Base-by-base conservation (phyloP, 2,329 filamentous ascomycete genomes). In the Curvularia eragrostidis region DNA sequence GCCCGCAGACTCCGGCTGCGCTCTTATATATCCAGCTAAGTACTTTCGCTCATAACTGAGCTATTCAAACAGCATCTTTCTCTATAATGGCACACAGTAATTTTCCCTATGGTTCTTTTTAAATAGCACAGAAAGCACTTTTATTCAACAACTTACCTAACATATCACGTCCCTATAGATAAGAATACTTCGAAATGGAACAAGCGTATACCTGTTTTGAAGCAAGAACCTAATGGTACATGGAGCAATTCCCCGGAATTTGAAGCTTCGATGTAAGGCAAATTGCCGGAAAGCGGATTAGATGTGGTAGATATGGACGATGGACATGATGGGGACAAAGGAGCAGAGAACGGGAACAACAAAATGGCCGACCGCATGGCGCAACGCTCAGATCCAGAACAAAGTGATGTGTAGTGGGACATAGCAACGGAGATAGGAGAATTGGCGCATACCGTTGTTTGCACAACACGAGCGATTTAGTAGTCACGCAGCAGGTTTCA, bases 401-500 rank as follows among this genome's bases (percentile, higher is more conserved):
- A 42, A 42, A 42, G 39, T 42, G 15, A 42, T 23, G 39, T 18
- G 39, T 42, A 42, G 39, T 42, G 2, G 39, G 39, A 42, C 18
- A 42, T 42, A 12, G 42, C 42, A 44, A 44, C 42, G 42, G 23
- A 44, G 23, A 44, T 26, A 44, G 23, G 42, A 44, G 42, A 44
- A 28, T 12, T 44, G 23, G 28, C 2, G 21, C 42, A 44, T 44
- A 44, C 21, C 23, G 13, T 12, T 44, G 42, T 28, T 44, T 44
- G 15, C 42, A 26, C 23, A 44, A 44, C 23, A 28, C 23, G 13
- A 26, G 42, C 42, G 42, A 44, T 44, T 44, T 28, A 44, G 42
- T 26, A 44, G 13, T 28, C 23, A 26, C 42, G 42, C 42, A 44
- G 42, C 42, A 44, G 42, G 23, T 44, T 44, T 12, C 42, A 26